Percentiles rank a stretch among this genome's conserved stretches.
Conservation (phyloP, 306 rosid genomes). For the Cicer bijugum region DNA sequence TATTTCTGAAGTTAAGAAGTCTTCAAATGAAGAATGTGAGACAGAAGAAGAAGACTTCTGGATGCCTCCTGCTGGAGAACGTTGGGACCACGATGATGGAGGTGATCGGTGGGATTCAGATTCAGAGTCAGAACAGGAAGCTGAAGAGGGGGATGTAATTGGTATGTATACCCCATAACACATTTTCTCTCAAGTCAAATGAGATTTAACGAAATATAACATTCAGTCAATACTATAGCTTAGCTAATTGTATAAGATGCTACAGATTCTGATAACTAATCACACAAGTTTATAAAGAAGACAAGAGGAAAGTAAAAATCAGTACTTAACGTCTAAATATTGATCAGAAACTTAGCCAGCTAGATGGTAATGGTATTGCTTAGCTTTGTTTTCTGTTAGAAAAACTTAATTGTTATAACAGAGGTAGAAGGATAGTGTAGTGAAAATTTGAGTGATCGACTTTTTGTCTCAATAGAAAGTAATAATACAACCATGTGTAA, state of each 20-base stretch:
- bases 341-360: neutral
- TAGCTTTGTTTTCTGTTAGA: neutral
- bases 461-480: conserved; percentile 25
- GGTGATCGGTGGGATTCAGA: conserved; percentile 81
- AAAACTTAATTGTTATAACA: neutral
- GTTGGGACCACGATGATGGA: conserved; percentile 88
- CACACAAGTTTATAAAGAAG: neutral
- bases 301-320: conserved; percentile 10
- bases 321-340: neutral
- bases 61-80: conserved; percentile 85
- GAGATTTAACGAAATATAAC: conserved; percentile 28
- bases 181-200: conserved; percentile 29
- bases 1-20: conserved; percentile 53
- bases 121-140: conserved; percentile 64
- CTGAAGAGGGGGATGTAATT: conserved; percentile 53
- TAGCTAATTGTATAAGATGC: neutral
- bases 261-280: neutral
- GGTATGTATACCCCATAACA: conserved; percentile 51
- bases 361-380: neutral
- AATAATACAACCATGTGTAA: conserved; percentile 1
- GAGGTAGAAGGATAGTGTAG: conserved; percentile 12
- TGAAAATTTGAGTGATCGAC: neutral
- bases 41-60: conserved; percentile 75
- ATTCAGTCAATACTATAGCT: neutral
- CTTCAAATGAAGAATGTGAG: conserved; percentile 54